Base-by-base conservation (phyloP, 768 basidiomycete species). In the Fomitopsis pulvina region DNA sequence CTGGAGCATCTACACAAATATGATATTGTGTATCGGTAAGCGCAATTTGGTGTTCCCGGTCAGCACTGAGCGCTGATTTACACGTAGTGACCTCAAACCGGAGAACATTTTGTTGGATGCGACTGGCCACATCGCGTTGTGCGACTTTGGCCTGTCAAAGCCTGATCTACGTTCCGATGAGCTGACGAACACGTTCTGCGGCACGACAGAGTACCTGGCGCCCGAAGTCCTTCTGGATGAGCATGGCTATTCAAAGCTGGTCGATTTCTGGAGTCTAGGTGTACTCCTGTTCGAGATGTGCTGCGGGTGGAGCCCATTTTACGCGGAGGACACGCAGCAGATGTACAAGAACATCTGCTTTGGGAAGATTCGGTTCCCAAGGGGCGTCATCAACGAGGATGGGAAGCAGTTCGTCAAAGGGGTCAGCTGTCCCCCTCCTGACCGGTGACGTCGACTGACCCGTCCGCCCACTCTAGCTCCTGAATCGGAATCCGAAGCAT, bases 301-400 rank as follows among this genome's bases (percentile, higher is more conserved):
- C 61, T 99, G 96, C 58, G 96, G 96, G 5, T 98, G 96, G 96
- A 92, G 89, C 63, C 96, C 96, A 37, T 99, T 98, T 71, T 99
- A 98, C 62, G 94, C 95, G 16, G 96, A 99, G 62, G 96, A 99
- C 63, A 96, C 92, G 3, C 95, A 99, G 66, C 91, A 95, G 69
- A 99, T 99, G 96, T 99, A 99, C 74, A 93, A 93, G 76, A 92
- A 89, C 69, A 92, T 91, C 57, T 96, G 94, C 65, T 99, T 98
- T 67, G 96, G 96, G 52, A 98, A 97, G 77, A 97, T 98, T 63
- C 78, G 93, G 47, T 98, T 98, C 72, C 96, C 96, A 4, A 87
- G 92, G 62, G 94, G 88, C 47, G 94, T 97, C 28, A 97, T 98
- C 58, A 85, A 85, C 52, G 96, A 99, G 60, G 94, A 97, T 42